phyloP scores from a whole-genome alignment of 1,139 yeast species.

The Blastobotrys ciferrii region DNA sequence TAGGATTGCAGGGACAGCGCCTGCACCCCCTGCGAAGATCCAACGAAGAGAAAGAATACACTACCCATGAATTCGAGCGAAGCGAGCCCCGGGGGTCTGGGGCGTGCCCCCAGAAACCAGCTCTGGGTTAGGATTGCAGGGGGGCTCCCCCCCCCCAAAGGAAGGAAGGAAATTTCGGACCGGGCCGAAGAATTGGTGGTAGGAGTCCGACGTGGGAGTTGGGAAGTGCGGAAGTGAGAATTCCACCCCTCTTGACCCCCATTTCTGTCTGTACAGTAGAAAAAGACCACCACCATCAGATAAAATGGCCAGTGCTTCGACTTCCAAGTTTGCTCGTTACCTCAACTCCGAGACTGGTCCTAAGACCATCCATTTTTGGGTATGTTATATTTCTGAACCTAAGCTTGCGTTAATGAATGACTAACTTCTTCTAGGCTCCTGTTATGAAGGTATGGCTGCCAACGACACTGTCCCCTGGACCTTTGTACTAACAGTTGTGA shows the following conservation, averaged over 20 bases:
- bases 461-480: too few species aligned
- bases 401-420: not conserved
- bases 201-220: not conserved
- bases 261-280: not conserved
- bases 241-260: slow-evolving; percentile 1
- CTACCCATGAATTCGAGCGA: too few species aligned
- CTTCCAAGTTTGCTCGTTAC: slow-evolving; percentile 57
- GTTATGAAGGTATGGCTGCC: slow-evolving; percentile 46
- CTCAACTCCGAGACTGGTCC: slow-evolving; percentile 92
- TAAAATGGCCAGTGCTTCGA: slow-evolving; percentile 47
- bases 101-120: too few species aligned
- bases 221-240: slow-evolving; percentile 1
- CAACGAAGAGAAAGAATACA: too few species aligned
- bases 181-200: not conserved
- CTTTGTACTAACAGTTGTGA: not conserved
- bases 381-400: slow-evolving; percentile 19
- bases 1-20: too few species aligned
- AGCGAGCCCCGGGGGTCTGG: too few species aligned
- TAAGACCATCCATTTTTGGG: slow-evolving; percentile 94
- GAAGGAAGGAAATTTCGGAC: not conserved
- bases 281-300: not conserved
- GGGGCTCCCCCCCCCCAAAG: too few species aligned
- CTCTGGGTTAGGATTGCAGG: too few species aligned
- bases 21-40: too few species aligned
- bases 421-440: slow-evolving; percentile 43